Base-by-base conservation (phyloP, 1,284 basidiomycete species). In the Irpex sp. region DNA sequence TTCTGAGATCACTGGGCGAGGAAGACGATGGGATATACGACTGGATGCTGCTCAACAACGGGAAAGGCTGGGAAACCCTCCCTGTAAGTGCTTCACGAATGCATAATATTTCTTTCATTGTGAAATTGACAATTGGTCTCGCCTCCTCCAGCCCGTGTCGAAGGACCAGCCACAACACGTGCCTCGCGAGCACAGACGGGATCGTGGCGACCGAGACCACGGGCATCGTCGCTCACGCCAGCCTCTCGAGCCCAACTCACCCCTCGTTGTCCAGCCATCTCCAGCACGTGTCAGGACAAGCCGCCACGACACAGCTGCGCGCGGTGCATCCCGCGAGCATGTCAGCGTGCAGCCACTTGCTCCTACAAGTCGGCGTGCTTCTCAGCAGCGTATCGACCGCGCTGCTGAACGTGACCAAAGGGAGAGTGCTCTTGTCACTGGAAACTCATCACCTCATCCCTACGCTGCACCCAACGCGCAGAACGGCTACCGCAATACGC, bases 1-100 rank as follows among this genome's bases (percentile, higher is more conserved):
- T 95, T 58, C 80, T 97, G 75, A 95, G 95, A 81, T 94, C 88
- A 74, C 88, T 88, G 62, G 90, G 89, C 67, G 94, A 97, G 73
- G 77, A 88, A 39, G 94, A 98, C 70, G 95, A 97, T 76, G 90
- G 90, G 26, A 80, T 91, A 6, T 96, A 93, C 77, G 94, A 95
- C 76, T 97, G 94, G 94, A 94, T 94, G 80, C 73, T 93, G 63
- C 80, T 96, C 61, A 93, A 95, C 77, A 35, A 35, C 33, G 53
- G 53, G 9, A 31, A 35, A 13, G 93, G 93, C 50, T 94, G 92
- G 92, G 92, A 94, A 79, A 89, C 88, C n/a, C 80, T 86, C 63
- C 86, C 82, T 70, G 90, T 92, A 74, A 63, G 85, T 78, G 61
- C 53, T 51, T 9, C 8, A 11, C 13, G 4, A 1, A 11, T 8